Evolutionary conservation across 148 eudicot species (phyloP).

Genomic region (Agrostemma githago): DNA sequence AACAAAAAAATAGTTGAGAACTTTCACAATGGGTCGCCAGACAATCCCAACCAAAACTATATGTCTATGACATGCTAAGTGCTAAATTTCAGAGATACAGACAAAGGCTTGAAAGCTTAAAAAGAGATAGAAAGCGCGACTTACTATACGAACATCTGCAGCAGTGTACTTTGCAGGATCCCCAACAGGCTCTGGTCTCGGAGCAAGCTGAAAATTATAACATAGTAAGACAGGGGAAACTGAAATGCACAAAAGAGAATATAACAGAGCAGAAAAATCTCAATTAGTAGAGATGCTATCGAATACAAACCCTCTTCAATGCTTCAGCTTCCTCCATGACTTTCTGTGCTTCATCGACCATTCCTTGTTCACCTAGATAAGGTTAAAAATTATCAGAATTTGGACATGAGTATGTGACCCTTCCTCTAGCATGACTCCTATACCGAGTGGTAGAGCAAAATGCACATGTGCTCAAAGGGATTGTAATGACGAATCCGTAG

Average conservation of each 20-base stretch:
- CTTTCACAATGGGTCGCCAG: neutral
- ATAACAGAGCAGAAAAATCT: neutral
- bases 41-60: slow-evolving; percentile 2
- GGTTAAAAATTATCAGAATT: slow-evolving; percentile 11
- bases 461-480: neutral
- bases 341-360: slow-evolving; percentile 94
- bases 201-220: slow-evolving; percentile 51
- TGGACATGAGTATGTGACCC: neutral
- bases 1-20: slow-evolving; percentile 5
- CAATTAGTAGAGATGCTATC: neutral
- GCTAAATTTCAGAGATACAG: neutral
- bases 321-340: slow-evolving; percentile 99
- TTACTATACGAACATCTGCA: slow-evolving; percentile 94
- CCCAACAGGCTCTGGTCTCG: slow-evolving; percentile 61
- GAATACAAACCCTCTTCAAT: slow-evolving; percentile 61
- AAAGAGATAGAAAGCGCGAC: slow-evolving; percentile 19
- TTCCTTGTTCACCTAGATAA: slow-evolving; percentile 86
- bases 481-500: neutral
- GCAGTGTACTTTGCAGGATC: slow-evolving; percentile 83
- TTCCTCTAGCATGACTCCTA: neutral
- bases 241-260: neutral
- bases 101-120: neutral
- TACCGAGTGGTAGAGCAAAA: neutral
- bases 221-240: slow-evolving; percentile 10
- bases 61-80: neutral